Evolutionary conservation across 345 rosid genomes (phyloP).

Genomic region (Lenwebbia sp.): DNA sequence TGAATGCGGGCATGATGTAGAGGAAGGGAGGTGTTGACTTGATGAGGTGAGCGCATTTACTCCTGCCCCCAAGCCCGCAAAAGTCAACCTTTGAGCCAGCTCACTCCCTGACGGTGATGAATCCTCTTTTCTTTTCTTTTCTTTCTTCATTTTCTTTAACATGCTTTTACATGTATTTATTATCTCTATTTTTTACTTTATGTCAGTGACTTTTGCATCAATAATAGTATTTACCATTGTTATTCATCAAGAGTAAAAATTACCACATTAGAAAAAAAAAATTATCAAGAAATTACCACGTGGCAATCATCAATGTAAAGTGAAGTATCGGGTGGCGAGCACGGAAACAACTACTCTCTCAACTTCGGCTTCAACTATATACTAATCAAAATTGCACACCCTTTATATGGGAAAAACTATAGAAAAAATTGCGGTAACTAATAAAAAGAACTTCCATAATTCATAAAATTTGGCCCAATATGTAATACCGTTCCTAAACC

Average conservation of each 20-base stretch:
- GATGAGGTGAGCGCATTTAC: neutral
- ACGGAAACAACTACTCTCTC: neutral
- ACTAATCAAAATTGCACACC: neutral
- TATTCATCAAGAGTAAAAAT: neutral
- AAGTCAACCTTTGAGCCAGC: neutral
- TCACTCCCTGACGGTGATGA: neutral
- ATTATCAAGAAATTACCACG: neutral
- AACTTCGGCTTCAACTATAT: neutral
- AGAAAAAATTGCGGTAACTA: neutral
- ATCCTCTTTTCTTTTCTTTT: too few relatives aligned
- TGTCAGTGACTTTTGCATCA: neutral
- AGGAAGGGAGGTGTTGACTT: neutral
- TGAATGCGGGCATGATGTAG: neutral
- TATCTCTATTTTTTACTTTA: too few relatives aligned
- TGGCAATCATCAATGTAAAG: neutral
- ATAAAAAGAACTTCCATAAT: neutral
- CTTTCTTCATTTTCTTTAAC: neutral
- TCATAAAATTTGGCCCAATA: too few relatives aligned
- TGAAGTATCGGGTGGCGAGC: neutral
- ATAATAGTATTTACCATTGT: neutral
- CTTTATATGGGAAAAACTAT: neutral
- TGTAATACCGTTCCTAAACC: rapidly evolving
- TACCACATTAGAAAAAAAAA: neutral
- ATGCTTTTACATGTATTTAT: neutral
- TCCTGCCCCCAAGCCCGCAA: neutral